Percentiles rank a stretch among this genome's conserved stretches.
These are phyloP conservation scores for Tetrahymena malaccensis DNA, from an alignment of 73 alveolate genomes.

Conservation along the genomic window DNA sequence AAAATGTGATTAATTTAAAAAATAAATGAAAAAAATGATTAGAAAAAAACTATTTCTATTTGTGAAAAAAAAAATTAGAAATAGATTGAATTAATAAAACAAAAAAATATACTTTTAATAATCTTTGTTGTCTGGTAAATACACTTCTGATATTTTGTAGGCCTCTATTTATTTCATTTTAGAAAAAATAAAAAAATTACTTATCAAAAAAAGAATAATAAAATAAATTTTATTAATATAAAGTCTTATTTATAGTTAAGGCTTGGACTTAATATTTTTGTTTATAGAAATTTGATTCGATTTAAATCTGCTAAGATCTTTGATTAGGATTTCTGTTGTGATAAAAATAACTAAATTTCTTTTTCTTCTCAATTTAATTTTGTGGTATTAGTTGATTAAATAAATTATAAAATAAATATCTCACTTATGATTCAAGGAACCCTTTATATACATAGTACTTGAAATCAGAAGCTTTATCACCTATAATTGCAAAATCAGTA, in stretches of 20 bases:
- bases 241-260: not conserved
- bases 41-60: too few species aligned
- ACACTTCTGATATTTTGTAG: not conserved
- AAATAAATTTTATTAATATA: too few species aligned
- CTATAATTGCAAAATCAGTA: not conserved
- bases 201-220: too few species aligned
- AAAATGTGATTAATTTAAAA: too few species aligned
- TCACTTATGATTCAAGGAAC: not conserved
- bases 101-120: not conserved
- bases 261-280: too few species aligned
- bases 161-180: not conserved
- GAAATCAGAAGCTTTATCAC: not conserved
- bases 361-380: not conserved
- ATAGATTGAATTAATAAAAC: not conserved
- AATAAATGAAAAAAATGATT: too few species aligned
- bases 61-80: not conserved
- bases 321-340: not conserved
- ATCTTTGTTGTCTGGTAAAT: not conserved
- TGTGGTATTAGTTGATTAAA: not conserved
- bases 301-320: not conserved
- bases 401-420: not conserved
- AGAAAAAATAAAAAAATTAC: too few species aligned
- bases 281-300: too few species aligned
- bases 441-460: not conserved
- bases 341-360: not conserved